Base-by-base conservation (phyloP, 306 rosid species). In the Prosopis cineraria region DNA sequence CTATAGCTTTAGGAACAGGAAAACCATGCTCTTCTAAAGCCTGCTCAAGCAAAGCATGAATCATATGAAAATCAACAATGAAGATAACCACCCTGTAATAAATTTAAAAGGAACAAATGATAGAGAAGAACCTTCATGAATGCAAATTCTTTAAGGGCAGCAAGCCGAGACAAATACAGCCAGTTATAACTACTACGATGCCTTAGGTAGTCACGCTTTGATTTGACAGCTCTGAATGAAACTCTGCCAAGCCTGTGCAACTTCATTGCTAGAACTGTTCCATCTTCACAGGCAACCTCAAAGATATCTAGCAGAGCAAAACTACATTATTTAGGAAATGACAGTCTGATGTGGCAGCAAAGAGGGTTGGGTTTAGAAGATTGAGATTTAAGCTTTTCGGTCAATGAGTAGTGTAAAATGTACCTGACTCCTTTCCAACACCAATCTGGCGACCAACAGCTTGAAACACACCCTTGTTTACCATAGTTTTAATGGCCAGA, bases 401-500 rank as follows among this genome's bases (percentile, higher is more conserved):
- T 67, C 8, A 5, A 67, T 40, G 53, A 39, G 13, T 41, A 24
- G 30, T 16, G 4, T 5, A 10, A 68, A 72, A 64, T 29, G 30
- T 88, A 92, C 98, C 97, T 56, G 98, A 94, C 80, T 94, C 98
- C 85, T 94, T 94, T 68, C 97, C 98, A 40, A 94, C 98, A 0
- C 98, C 98, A 72, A 94, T 93, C 77, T 94, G 97, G 39, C 98
- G 95, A 53, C 98, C 98, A 87, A 94, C 97, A 4, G 88, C 68
- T 39, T 78, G 83, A 83, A 94, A 89, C 22, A 92, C 98, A 75
- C 97, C 95, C 55, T 92, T 92, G 77, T 92, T 92, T 36, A 94
- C 97, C 93, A 94, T 30, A 3, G 98, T 86, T 83, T 92, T 94
- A 56, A 94, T 94, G 63, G 98, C 97, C 68, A 94, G 98, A 89